phyloP scores from a whole-genome alignment of 768 basidiomycete species.

The Clitopilus passeckerianus region DNA sequence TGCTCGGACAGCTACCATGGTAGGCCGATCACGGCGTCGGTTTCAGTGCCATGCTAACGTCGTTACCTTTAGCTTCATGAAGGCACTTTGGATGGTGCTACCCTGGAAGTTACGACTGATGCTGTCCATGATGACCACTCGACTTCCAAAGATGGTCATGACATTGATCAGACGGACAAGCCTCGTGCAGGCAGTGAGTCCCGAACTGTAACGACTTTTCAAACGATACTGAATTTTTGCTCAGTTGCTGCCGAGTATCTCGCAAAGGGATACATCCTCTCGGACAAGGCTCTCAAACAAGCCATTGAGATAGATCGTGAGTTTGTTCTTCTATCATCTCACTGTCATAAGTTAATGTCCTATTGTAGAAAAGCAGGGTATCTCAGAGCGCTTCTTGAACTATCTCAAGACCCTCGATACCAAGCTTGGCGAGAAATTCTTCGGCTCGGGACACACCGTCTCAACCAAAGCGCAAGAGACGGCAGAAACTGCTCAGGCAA shows the following conservation, averaged over 20 bases:
- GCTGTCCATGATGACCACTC: constrained; percentile 53
- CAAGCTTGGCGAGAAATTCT: constrained; percentile 59
- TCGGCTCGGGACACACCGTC: constrained; percentile 81
- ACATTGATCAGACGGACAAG: constrained; percentile 84
- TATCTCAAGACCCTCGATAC: constrained; percentile 76
- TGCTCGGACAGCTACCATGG: constrained; percentile 84
- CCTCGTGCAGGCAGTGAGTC: constrained; percentile 77
- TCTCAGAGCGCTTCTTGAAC: constrained; percentile 76
- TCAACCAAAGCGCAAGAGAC: constrained; percentile 67
- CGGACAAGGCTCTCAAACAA: constrained; percentile 71
- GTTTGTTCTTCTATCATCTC: constrained; percentile 6
- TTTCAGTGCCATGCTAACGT: background rate
- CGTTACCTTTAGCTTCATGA: constrained; percentile 51
- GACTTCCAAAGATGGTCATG: constrained; percentile 25
- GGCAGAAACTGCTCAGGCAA: constrained; percentile 57
- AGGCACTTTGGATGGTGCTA: constrained; percentile 69
- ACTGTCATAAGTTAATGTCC: background rate
- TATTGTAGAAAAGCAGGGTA: constrained; percentile 69
- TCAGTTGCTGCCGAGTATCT: constrained; percentile 91
- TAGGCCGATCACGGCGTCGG: constrained; percentile 16
- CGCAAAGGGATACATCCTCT: constrained; percentile 81
- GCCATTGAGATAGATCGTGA: constrained; percentile 79
- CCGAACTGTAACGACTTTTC: background rate
- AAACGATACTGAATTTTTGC: background rate
- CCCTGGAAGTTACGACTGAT: constrained; percentile 69